Evolutionary conservation across 768 basidiomycete species (phyloP).

Genomic region (Panaeolus cyanescens): DNA sequence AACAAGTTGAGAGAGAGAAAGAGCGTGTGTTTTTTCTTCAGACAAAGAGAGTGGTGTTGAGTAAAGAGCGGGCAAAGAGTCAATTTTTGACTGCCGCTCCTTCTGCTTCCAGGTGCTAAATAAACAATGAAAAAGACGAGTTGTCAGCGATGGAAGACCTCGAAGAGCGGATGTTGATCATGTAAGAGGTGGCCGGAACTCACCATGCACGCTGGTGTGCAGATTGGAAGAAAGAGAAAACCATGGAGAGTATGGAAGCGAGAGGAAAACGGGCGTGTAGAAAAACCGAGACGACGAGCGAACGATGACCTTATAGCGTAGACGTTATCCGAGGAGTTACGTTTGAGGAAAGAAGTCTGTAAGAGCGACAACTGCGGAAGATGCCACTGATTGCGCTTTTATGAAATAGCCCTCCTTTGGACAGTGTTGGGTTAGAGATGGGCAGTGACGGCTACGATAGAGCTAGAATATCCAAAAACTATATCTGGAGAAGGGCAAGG

Average conservation of each 20-base stretch:
- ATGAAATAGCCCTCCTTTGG: slow-evolving; percentile 21
- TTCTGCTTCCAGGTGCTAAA: slow-evolving; percentile 45
- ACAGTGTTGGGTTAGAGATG: slow-evolving; percentile 17
- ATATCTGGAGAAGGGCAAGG: slow-evolving; percentile 21
- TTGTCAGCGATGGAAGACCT: slow-evolving; percentile 5
- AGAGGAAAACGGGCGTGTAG: slow-evolving; percentile 15
- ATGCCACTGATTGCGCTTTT: slow-evolving; percentile 26
- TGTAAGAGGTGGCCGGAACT: slow-evolving; percentile 14
- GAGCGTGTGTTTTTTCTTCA: slow-evolving; percentile 50
- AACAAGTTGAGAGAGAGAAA: slow-evolving; percentile 49
- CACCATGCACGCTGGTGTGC: slow-evolving; percentile 43
- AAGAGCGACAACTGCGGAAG: slow-evolving; percentile 31
- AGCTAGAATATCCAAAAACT: slow-evolving; percentile 31
- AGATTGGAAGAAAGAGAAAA: slow-evolving; percentile 36
- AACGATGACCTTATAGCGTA: slow-evolving; percentile 24
- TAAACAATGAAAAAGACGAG: slow-evolving; percentile 1
- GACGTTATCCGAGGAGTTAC: slow-evolving; percentile 30
- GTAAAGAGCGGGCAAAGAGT: slow-evolving; percentile 38
- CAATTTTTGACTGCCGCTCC: slow-evolving; percentile 45
- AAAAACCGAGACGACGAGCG: slow-evolving; percentile 14
- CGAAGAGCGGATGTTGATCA: slow-evolving; percentile 16
- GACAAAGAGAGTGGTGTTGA: slow-evolving; percentile 41
- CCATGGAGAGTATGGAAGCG: slow-evolving; percentile 29
- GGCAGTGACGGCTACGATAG: slow-evolving; percentile 17
- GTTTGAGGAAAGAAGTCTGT: slow-evolving; percentile 18